Percentiles rank a stretch among this genome's conserved stretches.
These are phyloP conservation scores for Singerocomus inundabilis DNA, from an alignment of 1,284 basidiomycete species.

Conservation along the genomic window DNA sequence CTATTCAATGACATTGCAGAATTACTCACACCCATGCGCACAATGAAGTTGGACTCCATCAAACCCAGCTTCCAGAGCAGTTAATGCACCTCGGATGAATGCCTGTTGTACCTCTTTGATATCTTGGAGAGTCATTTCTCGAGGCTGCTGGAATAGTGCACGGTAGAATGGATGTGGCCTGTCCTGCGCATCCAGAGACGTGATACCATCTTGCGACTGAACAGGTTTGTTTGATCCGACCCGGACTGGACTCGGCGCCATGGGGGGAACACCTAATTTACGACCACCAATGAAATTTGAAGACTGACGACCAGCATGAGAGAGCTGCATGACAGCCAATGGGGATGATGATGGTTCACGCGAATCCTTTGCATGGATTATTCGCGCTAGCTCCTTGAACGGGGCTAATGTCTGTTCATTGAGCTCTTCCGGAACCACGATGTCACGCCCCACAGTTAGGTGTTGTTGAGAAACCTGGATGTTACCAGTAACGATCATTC, in stretches of 20 bases:
- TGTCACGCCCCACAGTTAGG: conserved; percentile 79
- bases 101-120: conserved; percentile 60
- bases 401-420: conserved; percentile 44
- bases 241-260: conserved; percentile 72
- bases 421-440: conserved; percentile 55
- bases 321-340: conserved; percentile 80
- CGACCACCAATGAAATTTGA: conserved; percentile 72
- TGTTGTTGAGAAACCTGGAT: conserved; percentile 74
- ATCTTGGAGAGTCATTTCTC: conserved; percentile 57
- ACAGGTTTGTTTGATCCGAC: conserved; percentile 42
- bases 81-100: conserved; percentile 70
- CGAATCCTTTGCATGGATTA: conserved; percentile 45
- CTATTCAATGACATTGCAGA: neutral
- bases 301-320: conserved; percentile 86
- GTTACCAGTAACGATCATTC: conserved; percentile 90
- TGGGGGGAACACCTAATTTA: conserved; percentile 52
- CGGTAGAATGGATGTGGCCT: conserved; percentile 39
- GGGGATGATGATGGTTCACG: conserved; percentile 14
- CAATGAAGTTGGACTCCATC: conserved; percentile 90
- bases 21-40: conserved; percentile 79
- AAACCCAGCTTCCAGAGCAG: conserved; percentile 75
- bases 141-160: conserved; percentile 64
- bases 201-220: conserved; percentile 6
- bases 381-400: conserved; percentile 51
- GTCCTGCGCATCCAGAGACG: neutral